A percentile compares a stretch with the other conserved stretches of the same genome.
Conservation (phyloP, 2,329 filamentous ascomycete genomes). For the Ascochyta clinopodiicola region DNA sequence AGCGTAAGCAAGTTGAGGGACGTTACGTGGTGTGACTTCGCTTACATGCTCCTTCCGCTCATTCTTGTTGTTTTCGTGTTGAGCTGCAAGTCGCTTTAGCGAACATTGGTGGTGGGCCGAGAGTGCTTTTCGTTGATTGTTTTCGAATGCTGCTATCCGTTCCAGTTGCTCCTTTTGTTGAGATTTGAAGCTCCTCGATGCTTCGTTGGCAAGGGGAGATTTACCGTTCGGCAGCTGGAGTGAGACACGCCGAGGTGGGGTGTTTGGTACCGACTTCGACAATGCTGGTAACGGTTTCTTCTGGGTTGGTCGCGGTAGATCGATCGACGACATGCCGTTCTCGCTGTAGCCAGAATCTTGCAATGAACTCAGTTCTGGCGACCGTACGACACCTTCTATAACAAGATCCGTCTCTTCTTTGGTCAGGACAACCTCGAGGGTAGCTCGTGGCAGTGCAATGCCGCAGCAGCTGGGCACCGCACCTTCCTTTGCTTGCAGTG, state of each 20-base stretch:
- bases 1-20: constrained; percentile 27
- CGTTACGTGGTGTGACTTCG: neutral
- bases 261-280: constrained; percentile 13
- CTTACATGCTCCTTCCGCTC: constrained; percentile 41
- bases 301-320: constrained; percentile 20
- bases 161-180: constrained; percentile 43
- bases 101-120: constrained; percentile 31
- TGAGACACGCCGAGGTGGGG: constrained; percentile 10
- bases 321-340: constrained; percentile 31
- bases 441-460: constrained; percentile 46
- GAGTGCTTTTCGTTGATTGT: constrained; percentile 41
- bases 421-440: constrained; percentile 49
- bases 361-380: constrained; percentile 24
- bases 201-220: constrained; percentile 34
- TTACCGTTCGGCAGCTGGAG: constrained; percentile 23
- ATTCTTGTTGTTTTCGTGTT: constrained; percentile 29
- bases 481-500: constrained; percentile 38
- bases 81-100: constrained; percentile 28
- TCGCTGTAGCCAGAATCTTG: constrained; percentile 40
- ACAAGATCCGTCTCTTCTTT: constrained; percentile 48
- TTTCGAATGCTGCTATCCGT: constrained; percentile 41
- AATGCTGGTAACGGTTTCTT: constrained; percentile 12
- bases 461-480: constrained; percentile 51
- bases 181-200: constrained; percentile 32
- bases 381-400: constrained; percentile 14